phyloP scores from a whole-genome alignment of 2,329 filamentous ascomycete species.

The Volutella citrinella region DNA sequence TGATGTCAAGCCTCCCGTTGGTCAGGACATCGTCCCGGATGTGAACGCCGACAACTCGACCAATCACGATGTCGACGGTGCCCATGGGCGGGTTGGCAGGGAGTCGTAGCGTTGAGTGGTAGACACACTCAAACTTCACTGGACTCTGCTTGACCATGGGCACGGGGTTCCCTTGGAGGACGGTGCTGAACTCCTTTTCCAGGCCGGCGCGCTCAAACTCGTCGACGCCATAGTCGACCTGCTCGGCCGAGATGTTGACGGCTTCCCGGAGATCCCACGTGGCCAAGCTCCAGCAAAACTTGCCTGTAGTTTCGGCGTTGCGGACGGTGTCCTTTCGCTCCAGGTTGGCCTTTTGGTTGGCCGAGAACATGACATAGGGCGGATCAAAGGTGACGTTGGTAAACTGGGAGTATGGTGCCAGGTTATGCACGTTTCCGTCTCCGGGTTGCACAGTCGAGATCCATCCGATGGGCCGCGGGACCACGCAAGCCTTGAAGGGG shows the following conservation, averaged over 20 bases:
- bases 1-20: constrained; percentile 5
- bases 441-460: constrained; percentile 6
- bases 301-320: constrained; percentile 8
- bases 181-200: constrained; percentile 3
- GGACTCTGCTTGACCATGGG: constrained; percentile 11
- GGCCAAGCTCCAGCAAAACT: constrained; percentile 11
- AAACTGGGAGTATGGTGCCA: constrained; percentile 11
- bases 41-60: constrained; percentile 8
- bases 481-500: constrained; percentile 12
- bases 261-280: constrained; percentile 10
- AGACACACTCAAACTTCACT: constrained; percentile 11
- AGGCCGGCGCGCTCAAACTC: constrained; percentile 9
- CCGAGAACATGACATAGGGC: constrained; percentile 11
- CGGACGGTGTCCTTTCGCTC: constrained; percentile 8
- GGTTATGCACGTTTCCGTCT: constrained; percentile 5
- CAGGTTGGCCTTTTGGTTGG: constrained; percentile 6
- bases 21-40: constrained; percentile 9
- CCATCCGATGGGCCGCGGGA: constrained; percentile 11
- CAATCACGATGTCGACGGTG: constrained; percentile 10
- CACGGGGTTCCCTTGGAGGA: neutral
- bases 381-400: constrained; percentile 12
- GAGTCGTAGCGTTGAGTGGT: constrained; percentile 7
- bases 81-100: constrained; percentile 11
- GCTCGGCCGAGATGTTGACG: constrained; percentile 10
- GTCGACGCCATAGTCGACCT: constrained; percentile 8